A percentile compares a stretch with the other conserved stretches of the same genome.
These are phyloP conservation scores for Phytophthora multivora DNA, from an alignment of 352 stramenopile species.

Conservation along the genomic window DNA sequence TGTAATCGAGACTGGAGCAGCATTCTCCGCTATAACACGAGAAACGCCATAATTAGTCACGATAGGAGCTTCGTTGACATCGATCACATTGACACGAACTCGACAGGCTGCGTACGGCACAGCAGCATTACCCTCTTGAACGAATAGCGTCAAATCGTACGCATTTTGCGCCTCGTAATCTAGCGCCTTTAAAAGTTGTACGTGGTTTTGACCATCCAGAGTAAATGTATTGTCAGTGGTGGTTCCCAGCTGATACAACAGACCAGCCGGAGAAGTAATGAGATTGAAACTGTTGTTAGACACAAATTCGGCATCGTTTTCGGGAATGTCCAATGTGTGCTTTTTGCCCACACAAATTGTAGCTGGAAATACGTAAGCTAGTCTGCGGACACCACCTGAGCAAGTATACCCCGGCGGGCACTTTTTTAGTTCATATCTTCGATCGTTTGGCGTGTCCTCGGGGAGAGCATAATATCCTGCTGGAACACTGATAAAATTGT, in stretches of 20 bases:
- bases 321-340: slow-evolving; percentile 38
- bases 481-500: slow-evolving; percentile 38
- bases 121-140: slow-evolving; percentile 25
- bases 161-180: slow-evolving; percentile 23
- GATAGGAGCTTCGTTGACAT: slow-evolving; percentile 55
- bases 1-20: slow-evolving; percentile 37
- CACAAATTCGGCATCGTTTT: slow-evolving; percentile 37
- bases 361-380: slow-evolving; percentile 39
- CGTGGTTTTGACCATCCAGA: slow-evolving; percentile 18
- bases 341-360: slow-evolving; percentile 44
- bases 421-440: slow-evolving; percentile 36
- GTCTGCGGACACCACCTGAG: slow-evolving; percentile 28
- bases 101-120: slow-evolving; percentile 30
- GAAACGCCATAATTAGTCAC: slow-evolving; percentile 30
- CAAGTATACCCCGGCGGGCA: slow-evolving; percentile 54
- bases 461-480: slow-evolving; percentile 56
- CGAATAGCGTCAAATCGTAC: slow-evolving; percentile 26
- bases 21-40: slow-evolving; percentile 47
- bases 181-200: slow-evolving; percentile 17
- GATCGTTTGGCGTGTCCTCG: slow-evolving; percentile 33
- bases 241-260: slow-evolving; percentile 20
- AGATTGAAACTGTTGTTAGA: slow-evolving; percentile 46
- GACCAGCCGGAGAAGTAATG: slow-evolving; percentile 17
- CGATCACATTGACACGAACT: slow-evolving; percentile 48
- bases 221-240: slow-evolving; percentile 10